A percentile compares a stretch with the other conserved stretches of the same genome.
phyloP scores from a whole-genome alignment of 73 alveolate species.

The Uronychia binucleata region DNA sequence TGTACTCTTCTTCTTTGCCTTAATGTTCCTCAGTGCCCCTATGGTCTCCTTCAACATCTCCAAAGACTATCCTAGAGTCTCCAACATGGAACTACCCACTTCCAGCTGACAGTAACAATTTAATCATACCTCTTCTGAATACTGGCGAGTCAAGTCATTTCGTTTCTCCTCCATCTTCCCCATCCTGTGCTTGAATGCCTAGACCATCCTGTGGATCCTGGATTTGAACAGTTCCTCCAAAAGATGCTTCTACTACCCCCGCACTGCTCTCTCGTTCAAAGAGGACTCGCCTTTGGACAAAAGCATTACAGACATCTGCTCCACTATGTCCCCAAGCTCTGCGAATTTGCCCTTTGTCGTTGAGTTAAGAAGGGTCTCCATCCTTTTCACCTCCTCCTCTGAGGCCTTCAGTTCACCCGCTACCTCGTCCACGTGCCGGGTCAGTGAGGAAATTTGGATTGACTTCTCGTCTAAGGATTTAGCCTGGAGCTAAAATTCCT shows the following conservation, averaged over 20 bases:
- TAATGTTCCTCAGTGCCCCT: not conserved
- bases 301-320: not conserved
- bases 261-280: not conserved
- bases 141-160: not conserved
- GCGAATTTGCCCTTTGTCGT: not conserved
- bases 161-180: not conserved
- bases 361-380: not conserved
- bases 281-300: not conserved
- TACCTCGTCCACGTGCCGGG: not conserved
- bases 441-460: not conserved
- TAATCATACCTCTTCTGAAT: not conserved
- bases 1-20: not conserved
- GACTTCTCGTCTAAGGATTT: not conserved
- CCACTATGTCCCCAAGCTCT: not conserved
- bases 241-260: not conserved
- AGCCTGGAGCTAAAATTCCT: not conserved
- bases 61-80: not conserved
- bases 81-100: not conserved
- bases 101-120: not conserved
- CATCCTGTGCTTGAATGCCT: not conserved
- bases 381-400: not conserved
- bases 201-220: not conserved
- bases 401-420: not conserved
- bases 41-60: not conserved
- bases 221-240: not conserved